These are phyloP conservation scores for Salvia hispanica DNA, from an alignment of 257 asterid species.

Conservation along the genomic window DNA sequence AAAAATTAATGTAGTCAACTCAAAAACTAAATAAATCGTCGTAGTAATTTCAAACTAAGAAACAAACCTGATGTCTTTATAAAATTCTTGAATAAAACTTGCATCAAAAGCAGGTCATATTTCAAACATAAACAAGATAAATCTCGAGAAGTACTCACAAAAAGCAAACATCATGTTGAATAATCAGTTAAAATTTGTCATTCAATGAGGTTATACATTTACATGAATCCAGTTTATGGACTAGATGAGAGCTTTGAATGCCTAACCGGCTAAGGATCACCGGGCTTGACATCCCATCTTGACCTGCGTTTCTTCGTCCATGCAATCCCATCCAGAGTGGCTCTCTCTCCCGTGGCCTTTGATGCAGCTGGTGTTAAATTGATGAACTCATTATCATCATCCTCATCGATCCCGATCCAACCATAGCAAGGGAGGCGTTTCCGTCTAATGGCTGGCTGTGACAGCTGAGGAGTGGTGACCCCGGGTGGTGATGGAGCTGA, in stretches of 20 bases:
- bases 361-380: conserved; percentile 24
- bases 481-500: too few species aligned
- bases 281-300: conserved; percentile 45
- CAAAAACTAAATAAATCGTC: too few species aligned
- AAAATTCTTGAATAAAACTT: background rate
- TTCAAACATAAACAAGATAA: background rate
- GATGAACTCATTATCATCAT: conserved; percentile 30
- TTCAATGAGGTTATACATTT: background rate
- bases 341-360: too few species aligned
- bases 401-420: conserved; percentile 56
- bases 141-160: too few species aligned
- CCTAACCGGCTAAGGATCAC: conserved; percentile 14
- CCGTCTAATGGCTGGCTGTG: background rate
- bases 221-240: background rate
- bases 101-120: background rate
- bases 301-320: conserved; percentile 31
- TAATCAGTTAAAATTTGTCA: background rate
- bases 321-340: background rate
- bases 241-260: background rate
- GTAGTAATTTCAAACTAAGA: too few species aligned
- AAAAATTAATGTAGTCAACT: too few species aligned
- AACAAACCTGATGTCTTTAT: too few species aligned
- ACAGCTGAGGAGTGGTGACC: too few species aligned
- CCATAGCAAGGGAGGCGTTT: conserved; percentile 53
- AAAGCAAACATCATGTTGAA: too few species aligned